A percentile compares a stretch with the other conserved stretches of the same genome.
Conservation (phyloP, 1,139 yeast species). For the Sugiyamaella xylanicola region DNA sequence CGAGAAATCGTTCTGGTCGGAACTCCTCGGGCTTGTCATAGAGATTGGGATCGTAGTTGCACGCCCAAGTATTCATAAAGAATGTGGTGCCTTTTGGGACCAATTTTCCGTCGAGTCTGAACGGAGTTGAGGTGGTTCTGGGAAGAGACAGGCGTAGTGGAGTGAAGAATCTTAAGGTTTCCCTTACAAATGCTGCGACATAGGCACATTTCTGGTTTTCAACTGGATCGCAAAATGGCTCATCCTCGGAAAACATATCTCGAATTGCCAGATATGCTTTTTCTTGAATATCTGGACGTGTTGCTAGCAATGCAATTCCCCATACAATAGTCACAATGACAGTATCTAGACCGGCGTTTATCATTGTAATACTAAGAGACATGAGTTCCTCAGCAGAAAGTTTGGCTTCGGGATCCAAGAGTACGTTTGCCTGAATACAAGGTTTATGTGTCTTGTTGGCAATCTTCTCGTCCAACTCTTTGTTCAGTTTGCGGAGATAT, state of each 20-base stretch:
- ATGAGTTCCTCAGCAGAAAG: constrained; percentile 51
- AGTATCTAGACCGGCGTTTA: constrained; percentile 78
- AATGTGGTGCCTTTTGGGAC: constrained; percentile 61
- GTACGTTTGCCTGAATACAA: constrained; percentile 52
- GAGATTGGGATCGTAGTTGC: constrained; percentile 59
- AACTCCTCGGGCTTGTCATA: constrained; percentile 54
- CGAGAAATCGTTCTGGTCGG: constrained; percentile 61
- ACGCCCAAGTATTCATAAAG: constrained; percentile 70
- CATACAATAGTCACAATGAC: constrained; percentile 65
- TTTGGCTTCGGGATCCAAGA: constrained; percentile 34
- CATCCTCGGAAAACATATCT: constrained; percentile 38
- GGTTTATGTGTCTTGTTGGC: constrained; percentile 36
- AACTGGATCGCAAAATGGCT: constrained; percentile 55
- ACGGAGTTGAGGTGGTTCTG: constrained; percentile 55
- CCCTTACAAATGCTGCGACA: constrained; percentile 60
- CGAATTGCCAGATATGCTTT: constrained; percentile 47
- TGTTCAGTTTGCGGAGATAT: constrained; percentile 53
- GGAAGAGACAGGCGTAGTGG: constrained; percentile 72
- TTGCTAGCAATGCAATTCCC: constrained; percentile 62
- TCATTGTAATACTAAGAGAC: constrained; percentile 71
- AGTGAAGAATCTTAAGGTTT: constrained; percentile 59
- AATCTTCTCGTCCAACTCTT: constrained; percentile 37
- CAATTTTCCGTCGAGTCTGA: constrained; percentile 44
- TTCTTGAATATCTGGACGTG: constrained; percentile 54
- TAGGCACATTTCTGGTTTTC: constrained; percentile 49